These are phyloP conservation scores for Sporothrix schenckii DNA, from an alignment of 2,329 filamentous ascomycete genomes.

Conservation along the genomic window DNA sequence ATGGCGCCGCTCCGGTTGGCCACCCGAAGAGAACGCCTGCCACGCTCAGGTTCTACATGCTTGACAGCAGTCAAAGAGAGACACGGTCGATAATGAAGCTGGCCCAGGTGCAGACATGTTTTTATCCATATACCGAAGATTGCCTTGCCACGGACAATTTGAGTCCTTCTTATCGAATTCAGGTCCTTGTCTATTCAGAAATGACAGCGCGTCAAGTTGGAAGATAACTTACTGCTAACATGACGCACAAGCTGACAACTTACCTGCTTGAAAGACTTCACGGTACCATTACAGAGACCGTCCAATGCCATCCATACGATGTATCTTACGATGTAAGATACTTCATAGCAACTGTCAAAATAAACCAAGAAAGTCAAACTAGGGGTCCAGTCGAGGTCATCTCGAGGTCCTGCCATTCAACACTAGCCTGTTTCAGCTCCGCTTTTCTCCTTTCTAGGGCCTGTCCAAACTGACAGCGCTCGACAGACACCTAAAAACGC, in stretches of 20 bases:
- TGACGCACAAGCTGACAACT: background rate
- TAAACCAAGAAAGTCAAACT: too few species aligned
- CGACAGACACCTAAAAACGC: background rate
- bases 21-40: background rate
- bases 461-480: constrained; percentile 1
- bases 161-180: background rate
- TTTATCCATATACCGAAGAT: background rate
- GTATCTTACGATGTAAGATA: too few species aligned
- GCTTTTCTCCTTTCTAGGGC: background rate
- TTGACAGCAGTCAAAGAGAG: constrained; percentile 21
- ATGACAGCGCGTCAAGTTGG: background rate
- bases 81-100: background rate
- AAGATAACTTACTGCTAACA: background rate
- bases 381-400: background rate
- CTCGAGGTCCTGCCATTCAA: background rate
- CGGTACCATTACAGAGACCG: background rate
- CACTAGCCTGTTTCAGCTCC: constrained; percentile 24
- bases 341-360: too few species aligned
- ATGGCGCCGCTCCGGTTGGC: background rate
- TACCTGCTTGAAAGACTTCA: background rate
- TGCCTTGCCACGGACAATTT: background rate
- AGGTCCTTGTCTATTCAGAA: background rate
- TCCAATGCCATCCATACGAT: too few species aligned
- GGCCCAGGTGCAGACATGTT: background rate
- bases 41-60: background rate